Evolutionary conservation across 768 basidiomycete genomes (phyloP), one percentile per base, ranked within the genome.

Genomic region (Terana coerulea): DNA sequence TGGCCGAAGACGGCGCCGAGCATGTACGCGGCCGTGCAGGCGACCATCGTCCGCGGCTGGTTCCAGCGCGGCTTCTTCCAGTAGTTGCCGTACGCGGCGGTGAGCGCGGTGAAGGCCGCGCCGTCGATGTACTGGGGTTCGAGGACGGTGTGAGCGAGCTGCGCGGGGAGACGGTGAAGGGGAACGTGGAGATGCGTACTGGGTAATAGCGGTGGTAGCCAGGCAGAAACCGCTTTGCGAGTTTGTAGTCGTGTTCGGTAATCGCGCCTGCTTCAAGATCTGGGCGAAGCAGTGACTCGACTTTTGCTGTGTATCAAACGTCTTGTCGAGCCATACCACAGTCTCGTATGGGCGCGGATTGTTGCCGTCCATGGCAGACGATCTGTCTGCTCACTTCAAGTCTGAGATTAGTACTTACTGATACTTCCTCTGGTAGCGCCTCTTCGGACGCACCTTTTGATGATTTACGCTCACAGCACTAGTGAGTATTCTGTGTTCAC

Each of bases 221-320:
- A 31, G 83, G 76, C 24, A 83, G 65, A 69, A 86, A 87, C 24
- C 61, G 61, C 51, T 72, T 61, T 3, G 83, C 78, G 10, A 75
- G 64, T 0, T 84, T 72, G 62, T 77, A 86, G 70, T 88, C 85
- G 48, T 73, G 75, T 17, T 58, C 60, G 4, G 75, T 71, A 51
- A 83, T 66, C 56, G 71, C 69, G 14, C 78, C 80, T n/a, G 68
- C 61, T 29, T 81, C 76, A 43, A 73, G 72, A 56, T 83, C 75
- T 43, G 80, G 80, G 4, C 70, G 64, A 21, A 83, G 72, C 35
- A 81, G 75, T n/a, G 68, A 48, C 53, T 81, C 75, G 45, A 74
- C 66, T 12, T 57, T 58, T 12, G 67, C 19, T 70, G 73, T 11
- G 73, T 71, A 40, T 58, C 55, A 61, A 86, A 84, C 2, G 76